Percentiles rank a stretch among this genome's conserved stretches.
phyloP scores from a whole-genome alignment of 169 alveolate genomes.

The Eimeria tenella region DNA sequence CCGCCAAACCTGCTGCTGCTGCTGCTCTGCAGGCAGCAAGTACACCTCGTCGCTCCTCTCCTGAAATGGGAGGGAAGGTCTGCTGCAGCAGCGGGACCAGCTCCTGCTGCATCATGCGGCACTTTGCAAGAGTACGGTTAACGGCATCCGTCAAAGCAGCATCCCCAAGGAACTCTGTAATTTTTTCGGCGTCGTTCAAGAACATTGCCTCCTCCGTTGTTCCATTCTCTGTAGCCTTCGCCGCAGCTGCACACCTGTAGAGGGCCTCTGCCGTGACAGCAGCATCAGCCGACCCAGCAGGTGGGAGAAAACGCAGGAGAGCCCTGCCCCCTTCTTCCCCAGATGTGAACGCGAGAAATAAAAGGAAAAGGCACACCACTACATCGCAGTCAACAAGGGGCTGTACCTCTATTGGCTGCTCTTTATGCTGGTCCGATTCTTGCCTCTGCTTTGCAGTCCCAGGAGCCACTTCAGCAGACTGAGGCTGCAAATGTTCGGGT shows the following conservation, averaged over 20 bases:
- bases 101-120: slow-evolving; percentile 56
- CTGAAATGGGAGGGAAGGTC: slow-evolving; percentile 56
- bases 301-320: slow-evolving; percentile 47
- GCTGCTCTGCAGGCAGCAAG: slow-evolving; percentile 69
- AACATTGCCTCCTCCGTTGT: neutral
- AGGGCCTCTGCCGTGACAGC: neutral
- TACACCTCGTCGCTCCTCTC: slow-evolving; percentile 14
- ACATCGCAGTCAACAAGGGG: slow-evolving; percentile 64
- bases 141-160: slow-evolving; percentile 7
- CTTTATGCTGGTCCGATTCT: neutral
- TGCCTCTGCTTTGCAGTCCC: slow-evolving; percentile 3
- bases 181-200: slow-evolving; percentile 29
- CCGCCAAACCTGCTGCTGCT: slow-evolving; percentile 35
- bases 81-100: slow-evolving; percentile 63
- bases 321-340: slow-evolving; percentile 50
- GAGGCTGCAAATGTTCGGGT: slow-evolving; percentile 23
- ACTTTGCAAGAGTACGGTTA: neutral
- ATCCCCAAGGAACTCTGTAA: slow-evolving; percentile 35
- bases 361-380: slow-evolving; percentile 27
- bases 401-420: slow-evolving; percentile 51
- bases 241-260: neutral
- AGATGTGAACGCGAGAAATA: slow-evolving; percentile 30
- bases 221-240: slow-evolving; percentile 1
- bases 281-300: slow-evolving; percentile 24
- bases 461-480: neutral